A percentile compares a stretch with the other conserved stretches of the same genome.
phyloP scores from a whole-genome alignment of 2,329 filamentous ascomycete genomes.

The Chaetothyriales sp. region DNA sequence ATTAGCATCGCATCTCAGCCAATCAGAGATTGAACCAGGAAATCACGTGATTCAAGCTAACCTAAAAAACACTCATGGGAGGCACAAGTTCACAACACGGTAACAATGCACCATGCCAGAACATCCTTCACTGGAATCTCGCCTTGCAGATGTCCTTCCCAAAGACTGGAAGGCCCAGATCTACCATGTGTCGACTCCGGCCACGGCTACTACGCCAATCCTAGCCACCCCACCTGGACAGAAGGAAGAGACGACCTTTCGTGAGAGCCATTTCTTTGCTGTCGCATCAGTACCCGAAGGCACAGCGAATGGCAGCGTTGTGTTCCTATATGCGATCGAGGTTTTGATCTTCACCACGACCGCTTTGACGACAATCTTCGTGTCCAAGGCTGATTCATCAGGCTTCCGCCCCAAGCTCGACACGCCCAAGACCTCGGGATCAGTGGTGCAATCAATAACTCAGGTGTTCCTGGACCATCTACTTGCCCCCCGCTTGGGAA shows the following conservation, averaged over 20 bases:
- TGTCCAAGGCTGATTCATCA: slow-evolving; percentile 93
- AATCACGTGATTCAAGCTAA: too few species aligned
- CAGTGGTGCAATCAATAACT: slow-evolving; percentile 54
- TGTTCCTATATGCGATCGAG: slow-evolving; percentile 73
- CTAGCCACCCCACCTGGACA: slow-evolving; percentile 62
- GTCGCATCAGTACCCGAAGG: slow-evolving; percentile 29
- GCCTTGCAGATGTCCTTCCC: slow-evolving; percentile 37
- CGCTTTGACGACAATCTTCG: slow-evolving; percentile 71
- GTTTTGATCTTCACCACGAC: slow-evolving; percentile 73
- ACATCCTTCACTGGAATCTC: slow-evolving; percentile 22
- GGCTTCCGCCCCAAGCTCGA: slow-evolving; percentile 60
- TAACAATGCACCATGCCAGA: slow-evolving; percentile 5
- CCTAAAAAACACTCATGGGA: background rate
- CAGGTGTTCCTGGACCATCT: slow-evolving; percentile 64
- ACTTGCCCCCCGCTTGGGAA: slow-evolving; percentile 33
- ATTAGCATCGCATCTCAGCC: background rate
- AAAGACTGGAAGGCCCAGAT: slow-evolving; percentile 47
- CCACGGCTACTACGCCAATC: slow-evolving; percentile 57
- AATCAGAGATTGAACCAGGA: background rate
- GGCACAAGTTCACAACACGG: background rate
- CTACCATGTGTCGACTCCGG: slow-evolving; percentile 77
- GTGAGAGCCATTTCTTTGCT: slow-evolving; percentile 67
- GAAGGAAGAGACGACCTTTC: slow-evolving; percentile 61
- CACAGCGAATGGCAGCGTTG: slow-evolving; percentile 19
- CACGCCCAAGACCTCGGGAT: slow-evolving; percentile 46